These are phyloP conservation scores for Tephrocybe sp. DNA, from an alignment of 768 basidiomycete genomes.

Conservation along the genomic window DNA sequence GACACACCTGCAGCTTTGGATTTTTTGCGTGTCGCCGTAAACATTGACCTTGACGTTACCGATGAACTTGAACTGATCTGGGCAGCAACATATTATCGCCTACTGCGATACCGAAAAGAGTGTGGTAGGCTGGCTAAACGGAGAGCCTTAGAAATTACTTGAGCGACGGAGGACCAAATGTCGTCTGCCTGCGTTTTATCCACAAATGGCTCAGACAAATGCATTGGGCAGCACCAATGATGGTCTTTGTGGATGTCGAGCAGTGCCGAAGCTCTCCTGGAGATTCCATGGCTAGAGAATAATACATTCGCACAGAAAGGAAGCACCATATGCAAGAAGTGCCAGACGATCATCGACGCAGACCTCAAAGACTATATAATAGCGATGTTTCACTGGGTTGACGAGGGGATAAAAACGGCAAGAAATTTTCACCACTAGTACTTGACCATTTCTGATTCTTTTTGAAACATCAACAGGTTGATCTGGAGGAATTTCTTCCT, in stretches of 20 bases:
- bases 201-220: slow-evolving; percentile 5
- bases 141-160: too few species aligned
- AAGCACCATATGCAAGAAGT: slow-evolving; percentile 25
- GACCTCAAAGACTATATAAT: slow-evolving; percentile 29
- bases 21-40: slow-evolving; percentile 29
- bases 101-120: slow-evolving; percentile 38
- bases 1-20: slow-evolving; percentile 31
- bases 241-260: slow-evolving; percentile 31
- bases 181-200: too few species aligned
- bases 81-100: slow-evolving; percentile 35
- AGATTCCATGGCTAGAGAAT: slow-evolving; percentile 10
- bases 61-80: slow-evolving; percentile 41
- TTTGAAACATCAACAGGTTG: too few species aligned
- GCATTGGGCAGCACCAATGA: slow-evolving; percentile 27
- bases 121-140: slow-evolving; percentile 32
- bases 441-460: too few species aligned
- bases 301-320: slow-evolving; percentile 13
- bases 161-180: too few species aligned
- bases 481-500: too few species aligned
- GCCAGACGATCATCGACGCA: slow-evolving; percentile 20
- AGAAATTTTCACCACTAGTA: too few species aligned
- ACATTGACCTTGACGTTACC: slow-evolving; percentile 28
- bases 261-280: slow-evolving; percentile 27
- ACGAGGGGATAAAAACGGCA: slow-evolving; percentile 29
- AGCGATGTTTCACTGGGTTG: slow-evolving; percentile 29